Conservation (phyloP, 495 filamentous ascomycete species). For the Amphirosellinia nigrospora region DNA sequence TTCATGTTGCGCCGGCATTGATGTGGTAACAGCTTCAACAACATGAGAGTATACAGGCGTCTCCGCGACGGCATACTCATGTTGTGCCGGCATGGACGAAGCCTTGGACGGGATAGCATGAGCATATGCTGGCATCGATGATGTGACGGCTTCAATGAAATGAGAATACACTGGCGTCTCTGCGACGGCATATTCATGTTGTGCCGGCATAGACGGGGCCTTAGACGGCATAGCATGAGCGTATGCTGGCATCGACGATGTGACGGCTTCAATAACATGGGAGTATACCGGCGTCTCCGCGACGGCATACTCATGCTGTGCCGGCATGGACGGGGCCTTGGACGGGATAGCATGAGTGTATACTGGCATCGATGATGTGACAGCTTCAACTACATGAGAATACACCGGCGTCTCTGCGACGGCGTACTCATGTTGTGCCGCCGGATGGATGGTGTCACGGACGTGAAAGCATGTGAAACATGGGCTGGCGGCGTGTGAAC, state of each 20-base stretch:
- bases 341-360: background rate
- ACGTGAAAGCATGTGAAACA: background rate
- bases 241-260: background rate
- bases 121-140: background rate
- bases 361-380: background rate
- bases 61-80: background rate
- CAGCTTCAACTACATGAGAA: background rate
- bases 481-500: too few relatives aligned
- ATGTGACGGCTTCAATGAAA: background rate
- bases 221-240: background rate
- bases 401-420: background rate
- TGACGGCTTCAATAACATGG: background rate
- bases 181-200: slow-evolving; percentile 1
- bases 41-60: background rate
- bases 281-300: background rate
- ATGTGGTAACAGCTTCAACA: background rate
- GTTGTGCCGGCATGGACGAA: background rate
- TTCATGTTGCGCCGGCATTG: background rate
- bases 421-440: background rate
- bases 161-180: background rate
- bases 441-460: background rate
- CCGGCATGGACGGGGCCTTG: background rate
- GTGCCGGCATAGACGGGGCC: background rate
- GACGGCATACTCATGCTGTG: background rate
- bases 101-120: background rate